Percentiles rank a stretch among this genome's conserved stretches.
Conservation (phyloP, 2,329 filamentous ascomycete genomes). For the Talaromyces rugulosus region DNA sequence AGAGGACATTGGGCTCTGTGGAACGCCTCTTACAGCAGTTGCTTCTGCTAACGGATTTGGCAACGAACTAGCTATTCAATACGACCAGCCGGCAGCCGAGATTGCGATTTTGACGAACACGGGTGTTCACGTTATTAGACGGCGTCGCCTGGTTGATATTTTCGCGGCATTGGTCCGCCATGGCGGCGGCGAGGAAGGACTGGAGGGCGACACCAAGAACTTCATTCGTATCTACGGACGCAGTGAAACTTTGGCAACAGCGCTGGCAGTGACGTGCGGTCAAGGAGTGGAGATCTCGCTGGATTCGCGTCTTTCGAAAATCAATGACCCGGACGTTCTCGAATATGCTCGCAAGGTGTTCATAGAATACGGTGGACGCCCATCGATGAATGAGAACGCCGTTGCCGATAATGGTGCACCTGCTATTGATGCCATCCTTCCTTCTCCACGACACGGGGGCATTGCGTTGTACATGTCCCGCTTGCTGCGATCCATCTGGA, state of each 20-base stretch:
- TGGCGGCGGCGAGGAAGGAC: slow-evolving; percentile 65
- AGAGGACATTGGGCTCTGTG: slow-evolving; percentile 75
- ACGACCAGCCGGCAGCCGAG: slow-evolving; percentile 75
- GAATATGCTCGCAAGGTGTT: slow-evolving; percentile 83
- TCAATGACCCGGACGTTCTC: slow-evolving; percentile 78
- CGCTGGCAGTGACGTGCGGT: slow-evolving; percentile 89
- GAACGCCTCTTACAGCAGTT: slow-evolving; percentile 66
- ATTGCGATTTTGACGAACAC: slow-evolving; percentile 88
- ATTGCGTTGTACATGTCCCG: slow-evolving; percentile 83
- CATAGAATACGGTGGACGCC: slow-evolving; percentile 86
- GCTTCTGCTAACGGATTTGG: slow-evolving; percentile 73
- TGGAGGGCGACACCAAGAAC: slow-evolving; percentile 75
- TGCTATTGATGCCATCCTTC: slow-evolving; percentile 74
- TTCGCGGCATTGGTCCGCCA: slow-evolving; percentile 78
- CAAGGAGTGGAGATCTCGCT: slow-evolving; percentile 77
- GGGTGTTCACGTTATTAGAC: slow-evolving; percentile 79
- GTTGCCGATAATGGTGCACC: slow-evolving; percentile 56
- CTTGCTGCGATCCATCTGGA: slow-evolving; percentile 87
- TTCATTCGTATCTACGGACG: slow-evolving; percentile 85
- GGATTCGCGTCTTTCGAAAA: slow-evolving; percentile 64
- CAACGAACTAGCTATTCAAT: slow-evolving; percentile 95
- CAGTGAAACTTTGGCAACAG: slow-evolving; percentile 82
- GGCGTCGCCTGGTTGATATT: slow-evolving; percentile 82
- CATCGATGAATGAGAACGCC: slow-evolving; percentile 75
- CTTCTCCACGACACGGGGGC: slow-evolving; percentile 85